Conservation (phyloP, 345 rosid species). For the Stellera chamaejasme region DNA sequence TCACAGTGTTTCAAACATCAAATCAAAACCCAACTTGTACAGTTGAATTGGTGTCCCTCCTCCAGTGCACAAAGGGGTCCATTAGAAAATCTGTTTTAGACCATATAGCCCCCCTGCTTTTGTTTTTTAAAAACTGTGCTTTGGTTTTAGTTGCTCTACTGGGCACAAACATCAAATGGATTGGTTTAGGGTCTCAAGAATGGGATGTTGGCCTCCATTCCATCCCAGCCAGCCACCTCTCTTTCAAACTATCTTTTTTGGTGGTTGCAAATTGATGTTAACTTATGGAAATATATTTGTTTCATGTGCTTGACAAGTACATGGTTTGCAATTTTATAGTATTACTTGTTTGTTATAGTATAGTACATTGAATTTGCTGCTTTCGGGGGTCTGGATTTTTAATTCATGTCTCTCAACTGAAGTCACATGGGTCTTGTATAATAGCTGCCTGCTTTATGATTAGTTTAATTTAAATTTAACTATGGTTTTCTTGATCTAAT, state of each 20-base stretch:
- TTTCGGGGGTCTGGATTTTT: conserved; percentile 1
- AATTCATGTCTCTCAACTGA: conserved; percentile 24
- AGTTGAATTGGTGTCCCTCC: too few species aligned
- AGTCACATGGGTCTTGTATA: conserved; percentile 47
- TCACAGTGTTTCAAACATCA: too few species aligned
- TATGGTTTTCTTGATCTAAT: conserved; percentile 10
- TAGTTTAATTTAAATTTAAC: conserved; percentile 12
- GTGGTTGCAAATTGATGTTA: conserved; percentile 9
- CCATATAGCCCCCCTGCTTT: neutral
- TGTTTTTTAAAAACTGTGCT: neutral
- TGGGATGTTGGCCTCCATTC: conserved; percentile 25
- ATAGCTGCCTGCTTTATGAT: conserved; percentile 32
- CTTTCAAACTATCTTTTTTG: conserved; percentile 8
- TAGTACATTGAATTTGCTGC: conserved; percentile 19
- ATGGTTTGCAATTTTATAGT: neutral
- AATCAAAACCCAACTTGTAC: too few species aligned
- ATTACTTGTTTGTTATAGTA: neutral
- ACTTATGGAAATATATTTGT: neutral
- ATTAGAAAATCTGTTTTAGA: too few species aligned
- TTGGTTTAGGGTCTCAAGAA: conserved; percentile 18
- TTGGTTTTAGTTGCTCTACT: neutral
- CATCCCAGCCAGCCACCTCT: conserved; percentile 5
- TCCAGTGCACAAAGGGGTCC: too few species aligned
- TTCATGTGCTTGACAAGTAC: too few species aligned
- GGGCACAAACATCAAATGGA: neutral